A percentile compares a stretch with the other conserved stretches of the same genome.
These are phyloP conservation scores for Allium fistulosum DNA, from an alignment of 106 monocot species.

Conservation along the genomic window DNA sequence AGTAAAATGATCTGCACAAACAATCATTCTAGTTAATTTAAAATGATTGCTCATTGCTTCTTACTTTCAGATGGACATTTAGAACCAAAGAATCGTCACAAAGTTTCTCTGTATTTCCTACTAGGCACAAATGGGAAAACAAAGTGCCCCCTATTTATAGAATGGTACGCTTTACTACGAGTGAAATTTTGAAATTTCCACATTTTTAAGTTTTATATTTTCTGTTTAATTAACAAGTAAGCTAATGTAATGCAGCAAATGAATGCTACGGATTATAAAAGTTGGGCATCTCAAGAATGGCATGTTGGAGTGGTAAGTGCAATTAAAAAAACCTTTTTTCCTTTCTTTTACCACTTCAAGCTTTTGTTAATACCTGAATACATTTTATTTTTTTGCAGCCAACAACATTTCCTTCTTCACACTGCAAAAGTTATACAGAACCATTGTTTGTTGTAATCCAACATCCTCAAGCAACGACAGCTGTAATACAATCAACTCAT, in stretches of 20 bases:
- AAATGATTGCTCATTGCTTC: not conserved
- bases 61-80: slow-evolving; percentile 81
- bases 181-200: not conserved
- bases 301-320: slow-evolving; percentile 87
- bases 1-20: not conserved
- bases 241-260: slow-evolving; percentile 43
- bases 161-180: slow-evolving; percentile 37
- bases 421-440: slow-evolving; percentile 12
- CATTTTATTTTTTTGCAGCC: slow-evolving; percentile 34
- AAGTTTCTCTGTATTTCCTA: slow-evolving; percentile 51
- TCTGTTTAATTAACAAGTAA: not conserved
- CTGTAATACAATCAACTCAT: not conserved
- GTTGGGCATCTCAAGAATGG: slow-evolving; percentile 59
- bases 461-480: slow-evolving; percentile 38
- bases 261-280: slow-evolving; percentile 58
- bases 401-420: slow-evolving; percentile 30
- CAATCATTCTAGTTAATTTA: not conserved
- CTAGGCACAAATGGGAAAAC: slow-evolving; percentile 47
- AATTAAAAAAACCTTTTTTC: no score
- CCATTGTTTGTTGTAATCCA: slow-evolving; percentile 69
- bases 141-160: slow-evolving; percentile 69
- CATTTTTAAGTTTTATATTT: not conserved
- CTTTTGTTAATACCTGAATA: not conserved
- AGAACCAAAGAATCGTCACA: slow-evolving; percentile 58
- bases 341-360: not conserved